phyloP scores from a whole-genome alignment of 2,329 filamentous ascomycete genomes.

The Aspergillus sp. region DNA sequence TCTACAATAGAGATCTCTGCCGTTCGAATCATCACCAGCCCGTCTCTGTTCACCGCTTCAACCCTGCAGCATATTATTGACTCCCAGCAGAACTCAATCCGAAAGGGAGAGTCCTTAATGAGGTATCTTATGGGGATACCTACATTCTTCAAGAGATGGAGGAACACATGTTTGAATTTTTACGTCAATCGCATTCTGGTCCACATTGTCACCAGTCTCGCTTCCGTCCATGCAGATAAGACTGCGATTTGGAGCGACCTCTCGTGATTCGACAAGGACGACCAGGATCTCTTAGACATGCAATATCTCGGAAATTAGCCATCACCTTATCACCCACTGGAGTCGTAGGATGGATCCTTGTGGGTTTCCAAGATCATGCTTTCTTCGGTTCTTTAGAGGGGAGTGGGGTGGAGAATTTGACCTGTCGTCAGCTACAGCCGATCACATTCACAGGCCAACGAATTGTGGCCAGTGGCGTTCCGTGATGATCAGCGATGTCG shows the following conservation, averaged over 20 bases:
- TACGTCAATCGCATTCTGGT: neutral
- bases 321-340: constrained; percentile 8
- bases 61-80: constrained; percentile 18
- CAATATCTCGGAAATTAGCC: constrained; percentile 8
- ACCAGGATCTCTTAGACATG: too few relatives aligned
- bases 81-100: constrained; percentile 2
- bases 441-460: constrained; percentile 13
- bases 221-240: too few relatives aligned
- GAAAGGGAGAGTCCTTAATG: neutral
- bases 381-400: neutral
- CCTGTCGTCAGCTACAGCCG: constrained; percentile 16
- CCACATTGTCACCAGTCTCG: neutral
- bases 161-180: neutral
- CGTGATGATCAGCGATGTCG: constrained; percentile 11
- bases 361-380: neutral
- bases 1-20: neutral
- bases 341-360: constrained; percentile 1
- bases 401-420: constrained; percentile 11
- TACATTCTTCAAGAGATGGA: neutral
- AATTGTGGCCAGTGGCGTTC: constrained; percentile 13
- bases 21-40: constrained; percentile 2
- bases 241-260: too few relatives aligned
- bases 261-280: too few relatives aligned
- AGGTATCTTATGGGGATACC: neutral
- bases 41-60: constrained; percentile 15